Evolutionary conservation across 345 rosid genomes (phyloP), one percentile per base, ranked within the genome.

Genomic region (Citrus hindsii): DNA sequence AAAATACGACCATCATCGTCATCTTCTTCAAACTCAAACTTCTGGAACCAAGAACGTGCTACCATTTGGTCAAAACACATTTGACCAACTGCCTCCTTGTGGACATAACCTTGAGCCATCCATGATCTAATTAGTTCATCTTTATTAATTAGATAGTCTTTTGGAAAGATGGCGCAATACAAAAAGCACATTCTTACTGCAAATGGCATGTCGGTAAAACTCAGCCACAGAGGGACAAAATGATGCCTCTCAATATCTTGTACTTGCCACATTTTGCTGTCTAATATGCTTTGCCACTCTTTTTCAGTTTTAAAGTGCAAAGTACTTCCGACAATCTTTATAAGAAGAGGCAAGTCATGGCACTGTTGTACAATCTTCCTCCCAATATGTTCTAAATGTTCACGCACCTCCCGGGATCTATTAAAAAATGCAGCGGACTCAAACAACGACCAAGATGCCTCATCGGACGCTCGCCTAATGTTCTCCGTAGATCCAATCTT

Each of bases 301-400:
- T 25, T 2, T 60, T 69, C 6, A 4, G 19, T 10, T 64, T 80
- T 80, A 56, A 51, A 70, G 16, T 69, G 76, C 76, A 70, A 61
- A 18, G 76, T 70, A 75, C 83, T 61, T 19, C 71, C 83, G 6
- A 80, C 10, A 33, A 69, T 73, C 60, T 73, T 81, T 13, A 59
- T 40, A 32, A 78, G 78, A 38, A 81, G 61, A 68, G 84, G 84
- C 22, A 77, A 22, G n/a, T 81, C 84, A 24, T 81, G 25, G 62
- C 84, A 77, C 66, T 71, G 73, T 9, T 67, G 63, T 22, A 71
- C 77, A 59, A 81, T 77, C 62, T 60, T 60, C 40, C 58, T 67
- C 32, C 78, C 80, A 12, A 73, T 27, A 22, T 21, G 67, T 55
- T 76, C 55, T 53, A 80, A 48, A 32, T 62, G 9, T 19, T n/a